Base-by-base conservation (phyloP, 805 yeast species). In the Starmerella cellae region DNA sequence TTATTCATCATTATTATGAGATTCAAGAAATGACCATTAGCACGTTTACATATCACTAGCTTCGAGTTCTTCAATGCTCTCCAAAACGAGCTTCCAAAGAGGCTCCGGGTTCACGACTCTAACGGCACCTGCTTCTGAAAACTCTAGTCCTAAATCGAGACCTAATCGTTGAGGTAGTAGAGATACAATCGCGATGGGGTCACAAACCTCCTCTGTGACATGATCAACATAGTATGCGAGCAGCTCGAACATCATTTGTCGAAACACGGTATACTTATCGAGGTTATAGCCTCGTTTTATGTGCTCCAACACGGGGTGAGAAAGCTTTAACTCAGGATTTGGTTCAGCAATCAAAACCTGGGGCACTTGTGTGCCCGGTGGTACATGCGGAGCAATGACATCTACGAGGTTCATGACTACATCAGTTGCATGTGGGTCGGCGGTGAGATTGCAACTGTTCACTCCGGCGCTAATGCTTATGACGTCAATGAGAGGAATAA, bases 381-480 rank as follows among this genome's bases (percentile, higher is more conserved):
- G 52, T 10, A 49, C 52, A 16, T 48, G 51, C 34, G 47, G 50
- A 13, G 67, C 60, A n/a, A 59, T 55, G 16, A 81, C 54, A 0
- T 60, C 55, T 0, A 63, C 59, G 52, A 75, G 75, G 13, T 58
- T 54, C 5, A 83, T 60, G 2, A 83, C 68, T 14, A 60, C 56
- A 21, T 71, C 60, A 0, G 94, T 82, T 4, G 94, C 93, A 32
- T 69, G 67, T 1, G 94, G 83, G 57, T 84, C 95, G 40, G 74
- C 67, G 64, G 71, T 69, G 29, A 81, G 67, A 59, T 84, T 84
- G 65, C 81, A 83, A 57, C 84, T 94, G 24, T 59, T 55, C 30
- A 68, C 51, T 10, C 72, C 70, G 2, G 93, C 94, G 13, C 94
- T 94, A 93, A 84, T 82, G 18, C 81, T 69, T 16, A 84, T 58